Evolutionary conservation across 495 filamentous ascomycete genomes (phyloP), one percentile per base, ranked within the genome.

Genomic region (Daldinia bambusicola): DNA sequence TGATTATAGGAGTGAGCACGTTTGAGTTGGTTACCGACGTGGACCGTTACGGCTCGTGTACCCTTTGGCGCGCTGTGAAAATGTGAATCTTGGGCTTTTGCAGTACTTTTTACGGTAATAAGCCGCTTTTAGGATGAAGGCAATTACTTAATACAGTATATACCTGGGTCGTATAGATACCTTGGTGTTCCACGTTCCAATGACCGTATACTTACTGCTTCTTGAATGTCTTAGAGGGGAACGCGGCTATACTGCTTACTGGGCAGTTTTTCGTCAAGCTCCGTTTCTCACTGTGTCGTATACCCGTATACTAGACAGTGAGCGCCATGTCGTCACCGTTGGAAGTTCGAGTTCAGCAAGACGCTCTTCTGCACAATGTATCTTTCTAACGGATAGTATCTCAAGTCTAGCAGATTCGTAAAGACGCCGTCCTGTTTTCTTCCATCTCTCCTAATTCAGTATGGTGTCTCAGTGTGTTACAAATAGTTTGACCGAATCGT

Each of bases 1-100:
- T 43, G 9, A 38, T 22, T 61, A 61, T 41, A 58, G 48, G 31
- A 31, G 64, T 70, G 67, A 70, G 67, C 67, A 65, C 18, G 50
- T 70, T 70, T 70, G 61, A 61, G 67, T 2, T 65, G 55, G 16
- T 70, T 70, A 26, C 26, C 26, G 1, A 8, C 50, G 26, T 40
- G 66, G 40, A 34, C 43, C 45, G 36, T 52, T 20, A 16, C 58
- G 66, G 67, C 22, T 37, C 52, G 43, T n/a, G 36, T 48, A 9
- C 16, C 18, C 4, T 48, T 48, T 3, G 43, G 18, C 9, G 26
- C 26, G 26, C 26, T 26, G 1, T 26, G 26, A 26, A 26, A 3
- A 26, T 26, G 26, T 26, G 26, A 26, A 3, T 3, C 5, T 48
- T 48, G 10, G 3, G 20, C 43, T 48, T 12, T 3, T 5, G 6